phyloP scores from a whole-genome alignment of 2,329 filamentous ascomycete genomes.

The Diaporthe sp. region DNA sequence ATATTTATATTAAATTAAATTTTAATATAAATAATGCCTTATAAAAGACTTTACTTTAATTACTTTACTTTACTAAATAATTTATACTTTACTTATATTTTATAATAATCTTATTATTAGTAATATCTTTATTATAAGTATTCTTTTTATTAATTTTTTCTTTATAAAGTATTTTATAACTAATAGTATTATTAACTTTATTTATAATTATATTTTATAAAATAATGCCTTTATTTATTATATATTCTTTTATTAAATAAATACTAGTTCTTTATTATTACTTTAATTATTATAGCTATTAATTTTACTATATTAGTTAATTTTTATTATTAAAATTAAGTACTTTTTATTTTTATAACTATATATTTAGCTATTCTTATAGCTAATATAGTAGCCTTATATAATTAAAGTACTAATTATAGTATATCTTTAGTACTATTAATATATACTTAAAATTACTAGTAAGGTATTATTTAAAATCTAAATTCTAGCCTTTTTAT shows the following conservation, averaged over 20 bases:
- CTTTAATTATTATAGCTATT: background rate
- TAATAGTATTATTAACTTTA: background rate
- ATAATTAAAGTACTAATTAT: background rate
- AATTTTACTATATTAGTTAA: background rate
- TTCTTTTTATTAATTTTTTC: too few species aligned
- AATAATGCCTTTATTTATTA: too few species aligned
- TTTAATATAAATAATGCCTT: too few species aligned
- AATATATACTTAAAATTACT: background rate
- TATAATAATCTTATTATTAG: too few species aligned
- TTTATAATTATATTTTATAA: background rate
- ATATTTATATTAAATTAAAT: too few species aligned
- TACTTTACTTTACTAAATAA: too few species aligned
- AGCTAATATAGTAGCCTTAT: background rate
- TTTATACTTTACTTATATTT: too few species aligned
- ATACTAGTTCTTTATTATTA: too few species aligned
- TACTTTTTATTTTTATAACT: background rate
- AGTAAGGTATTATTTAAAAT: background rate
- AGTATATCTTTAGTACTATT: background rate
- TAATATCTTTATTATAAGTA: too few species aligned
- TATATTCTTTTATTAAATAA: too few species aligned
- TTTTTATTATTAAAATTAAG: background rate
- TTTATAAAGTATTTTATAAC: background rate
- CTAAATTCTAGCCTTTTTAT: background rate
- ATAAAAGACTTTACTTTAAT: too few species aligned
- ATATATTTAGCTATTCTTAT: background rate